Conservation (phyloP, 2,329 filamentous ascomycete genomes). For the Colletotrichum sublineola region DNA sequence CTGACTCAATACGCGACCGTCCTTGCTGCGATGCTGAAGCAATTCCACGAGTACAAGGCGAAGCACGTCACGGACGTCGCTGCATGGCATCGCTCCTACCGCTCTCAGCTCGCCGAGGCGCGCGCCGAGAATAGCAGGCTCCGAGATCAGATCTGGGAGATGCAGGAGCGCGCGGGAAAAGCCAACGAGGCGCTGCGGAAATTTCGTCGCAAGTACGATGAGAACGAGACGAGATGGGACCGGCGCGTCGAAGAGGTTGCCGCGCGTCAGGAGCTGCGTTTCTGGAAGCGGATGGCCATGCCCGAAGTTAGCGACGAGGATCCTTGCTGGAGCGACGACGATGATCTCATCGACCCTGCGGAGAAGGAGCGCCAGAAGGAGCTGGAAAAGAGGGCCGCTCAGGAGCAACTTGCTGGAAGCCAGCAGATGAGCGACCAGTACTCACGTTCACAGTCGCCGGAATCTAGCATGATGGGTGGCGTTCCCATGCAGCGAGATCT, state of each 20-base stretch:
- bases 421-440: conserved; percentile 53
- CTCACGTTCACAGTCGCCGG: conserved; percentile 47
- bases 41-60: conserved; percentile 76
- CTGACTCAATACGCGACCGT: conserved; percentile 70
- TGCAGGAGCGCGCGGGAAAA: conserved; percentile 70
- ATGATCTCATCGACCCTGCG: conserved; percentile 71
- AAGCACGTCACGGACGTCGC: conserved; percentile 72
- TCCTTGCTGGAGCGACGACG: conserved; percentile 73
- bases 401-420: conserved; percentile 53
- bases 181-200: conserved; percentile 70
- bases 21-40: conserved; percentile 69
- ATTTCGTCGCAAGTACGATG: conserved; percentile 69
- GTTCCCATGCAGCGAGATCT: conserved; percentile 58
- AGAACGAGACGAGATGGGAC: conserved; percentile 67
- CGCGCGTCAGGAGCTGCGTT: conserved; percentile 70
- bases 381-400: conserved; percentile 60
- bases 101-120: conserved; percentile 73
- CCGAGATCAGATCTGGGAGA: conserved; percentile 76
- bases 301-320: conserved; percentile 71
- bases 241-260: conserved; percentile 66
- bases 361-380: conserved; percentile 70
- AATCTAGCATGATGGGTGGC: conserved; percentile 53
- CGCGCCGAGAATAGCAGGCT: conserved; percentile 74
- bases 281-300: conserved; percentile 77
- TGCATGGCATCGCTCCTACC: conserved; percentile 76